Evolutionary conservation across 208 protist genomes (phyloP).

Genomic region (Crithidia brevicula): DNA sequence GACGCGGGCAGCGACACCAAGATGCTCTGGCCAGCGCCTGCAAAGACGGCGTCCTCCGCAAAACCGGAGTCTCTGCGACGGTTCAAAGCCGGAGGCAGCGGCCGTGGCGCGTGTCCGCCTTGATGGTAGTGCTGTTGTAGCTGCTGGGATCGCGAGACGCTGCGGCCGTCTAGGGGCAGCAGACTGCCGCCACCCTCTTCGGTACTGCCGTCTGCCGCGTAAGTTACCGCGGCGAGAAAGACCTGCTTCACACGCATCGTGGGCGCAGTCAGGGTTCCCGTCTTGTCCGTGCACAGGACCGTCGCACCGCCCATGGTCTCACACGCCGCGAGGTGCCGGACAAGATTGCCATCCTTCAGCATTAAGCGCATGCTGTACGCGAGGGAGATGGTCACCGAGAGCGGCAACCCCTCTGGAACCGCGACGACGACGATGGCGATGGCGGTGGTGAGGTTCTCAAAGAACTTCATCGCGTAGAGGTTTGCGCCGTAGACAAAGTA

Average conservation of each 20-base stretch:
- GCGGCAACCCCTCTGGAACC: constrained; percentile 97
- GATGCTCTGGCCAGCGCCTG: not conserved
- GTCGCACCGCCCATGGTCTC: constrained; percentile 97
- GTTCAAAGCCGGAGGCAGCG: not conserved
- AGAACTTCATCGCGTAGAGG: constrained; percentile 78
- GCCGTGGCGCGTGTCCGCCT: not conserved
- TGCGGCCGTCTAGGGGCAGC: not conserved
- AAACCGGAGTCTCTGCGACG: not conserved
- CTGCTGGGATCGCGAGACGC: not conserved
- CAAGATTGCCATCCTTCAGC: constrained; percentile 95
- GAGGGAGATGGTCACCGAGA: constrained; percentile 97
- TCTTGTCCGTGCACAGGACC: constrained; percentile 95
- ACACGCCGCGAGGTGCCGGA: constrained; percentile 95
- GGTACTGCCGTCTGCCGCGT: constrained; percentile 8
- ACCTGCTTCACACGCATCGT: constrained; percentile 87
- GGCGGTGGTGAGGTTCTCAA: constrained; percentile 90
- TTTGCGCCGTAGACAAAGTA: constrained; percentile 30
- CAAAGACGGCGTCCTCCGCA: not conserved
- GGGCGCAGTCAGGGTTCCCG: constrained; percentile 94
- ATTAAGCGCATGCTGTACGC: constrained; percentile 97
- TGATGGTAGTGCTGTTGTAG: not conserved
- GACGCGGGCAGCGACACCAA: constrained; percentile 30
- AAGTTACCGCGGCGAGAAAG: constrained; percentile 46
- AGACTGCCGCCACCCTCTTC: not conserved
- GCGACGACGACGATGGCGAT: constrained; percentile 98